These are phyloP conservation scores for Sherardia arvensis DNA, from an alignment of 257 asterid genomes.

Conservation along the genomic window DNA sequence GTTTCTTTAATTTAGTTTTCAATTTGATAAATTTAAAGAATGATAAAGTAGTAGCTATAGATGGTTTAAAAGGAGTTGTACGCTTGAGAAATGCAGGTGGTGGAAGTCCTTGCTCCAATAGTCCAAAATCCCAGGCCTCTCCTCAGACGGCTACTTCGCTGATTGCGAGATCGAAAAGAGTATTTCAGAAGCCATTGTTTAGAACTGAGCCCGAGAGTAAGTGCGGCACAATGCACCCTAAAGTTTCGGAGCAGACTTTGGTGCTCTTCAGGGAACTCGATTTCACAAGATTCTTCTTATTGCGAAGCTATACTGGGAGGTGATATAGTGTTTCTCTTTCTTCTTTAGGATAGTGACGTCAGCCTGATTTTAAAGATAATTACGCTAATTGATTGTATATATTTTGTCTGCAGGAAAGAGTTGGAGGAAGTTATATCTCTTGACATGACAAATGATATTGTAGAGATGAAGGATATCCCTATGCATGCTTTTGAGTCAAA, in stretches of 20 bases:
- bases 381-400: neutral
- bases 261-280: conserved; percentile 34
- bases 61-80: neutral
- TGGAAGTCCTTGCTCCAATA: conserved; percentile 17
- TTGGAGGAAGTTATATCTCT: conserved; percentile 39
- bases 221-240: neutral
- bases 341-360: neutral
- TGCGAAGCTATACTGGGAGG: conserved; percentile 60
- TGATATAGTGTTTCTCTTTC: conserved; percentile 15
- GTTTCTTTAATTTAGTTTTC: no score
- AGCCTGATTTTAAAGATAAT: neutral
- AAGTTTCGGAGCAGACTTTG: conserved; percentile 28
- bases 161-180: conserved; percentile 7
- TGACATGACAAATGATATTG: conserved; percentile 35
- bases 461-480: conserved; percentile 21
- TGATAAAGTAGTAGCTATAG: neutral
- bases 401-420: conserved; percentile 30
- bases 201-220: conserved; percentile 9
- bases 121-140: neutral
- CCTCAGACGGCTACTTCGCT: conserved; percentile 12
- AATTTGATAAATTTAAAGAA: no score
- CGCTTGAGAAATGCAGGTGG: conserved; percentile 28
- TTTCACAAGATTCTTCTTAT: conserved; percentile 49
- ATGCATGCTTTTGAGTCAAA: conserved; percentile 48
- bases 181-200: conserved; percentile 22